Base-by-base conservation (phyloP, 768 basidiomycete species). In the Lactarius quietus region DNA sequence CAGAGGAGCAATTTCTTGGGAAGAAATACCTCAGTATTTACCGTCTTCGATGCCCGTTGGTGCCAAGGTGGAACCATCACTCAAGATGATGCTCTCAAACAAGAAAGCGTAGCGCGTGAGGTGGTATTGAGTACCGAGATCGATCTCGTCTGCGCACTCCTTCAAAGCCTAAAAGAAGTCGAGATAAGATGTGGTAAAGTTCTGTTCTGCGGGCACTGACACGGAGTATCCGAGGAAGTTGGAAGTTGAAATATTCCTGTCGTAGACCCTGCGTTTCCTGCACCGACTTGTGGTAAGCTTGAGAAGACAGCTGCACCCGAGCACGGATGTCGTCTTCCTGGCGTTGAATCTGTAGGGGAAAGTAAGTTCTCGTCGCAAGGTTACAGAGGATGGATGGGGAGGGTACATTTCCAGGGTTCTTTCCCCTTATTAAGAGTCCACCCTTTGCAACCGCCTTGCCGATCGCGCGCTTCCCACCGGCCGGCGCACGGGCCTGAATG, bases 171-270 rank as follows among this genome's bases (percentile, higher is more conserved):
- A 26, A 31, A n/a, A 14, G 51, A 31, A 38, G 29, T 28, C 33
- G 36, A 41, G 35, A 23, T 65, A 60, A 38, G 33, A 36, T 15
- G 43, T 14, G 26, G 53, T 52, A 43, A 35, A 61, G 38, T n/a
- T 23, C 14, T 33, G 60, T 59, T n/a, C 36, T 10, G 36, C n/a
- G 39, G 29, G 43, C 36, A 82, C 91, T 73, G 74, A 95, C 95
- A 59, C 97, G 84, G 43, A 99, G 77, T 63, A 98, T 92, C 69
- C 94, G 89, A 61, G 97, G 97, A 45, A 98, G 78, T 72, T 98
- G 96, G 72, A 96, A 91, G 75, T 98, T 96, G 77, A 97, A 99
- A 75, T 98, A 98, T 73, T 99, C 97, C 75, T 98, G 95, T 67
- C 95, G 84, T 78, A 93, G 86, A 6, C 86, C 79, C 74, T 98